Percentiles rank a stretch among this genome's conserved stretches.
These are phyloP conservation scores for Orbilia brochopaga DNA, from an alignment of 2,329 filamentous ascomycete genomes.

Conservation along the genomic window DNA sequence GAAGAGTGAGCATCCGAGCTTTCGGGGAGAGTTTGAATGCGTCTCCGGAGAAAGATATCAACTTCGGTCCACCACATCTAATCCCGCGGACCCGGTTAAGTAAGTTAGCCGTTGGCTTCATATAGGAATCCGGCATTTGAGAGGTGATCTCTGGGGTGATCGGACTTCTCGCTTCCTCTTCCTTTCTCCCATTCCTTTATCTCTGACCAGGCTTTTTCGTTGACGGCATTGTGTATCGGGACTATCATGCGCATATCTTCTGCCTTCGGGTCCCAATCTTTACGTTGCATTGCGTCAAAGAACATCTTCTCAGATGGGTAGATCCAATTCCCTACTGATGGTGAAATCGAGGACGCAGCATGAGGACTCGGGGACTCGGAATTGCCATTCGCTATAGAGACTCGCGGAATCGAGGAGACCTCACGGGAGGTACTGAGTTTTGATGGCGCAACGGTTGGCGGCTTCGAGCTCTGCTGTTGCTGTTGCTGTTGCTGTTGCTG, in stretches of 20 bases:
- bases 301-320: constrained; percentile 98
- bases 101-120: constrained; percentile 14
- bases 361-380: constrained; percentile 56
- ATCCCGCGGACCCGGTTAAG: neutral
- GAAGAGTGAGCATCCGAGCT: constrained; percentile 77
- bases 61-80: constrained; percentile 75
- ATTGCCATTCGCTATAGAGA: constrained; percentile 57
- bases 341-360: constrained; percentile 60
- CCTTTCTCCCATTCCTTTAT: constrained; percentile 85
- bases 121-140: neutral
- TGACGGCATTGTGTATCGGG: constrained; percentile 97
- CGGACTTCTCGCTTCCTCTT: constrained; percentile 65
- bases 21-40: constrained; percentile 75
- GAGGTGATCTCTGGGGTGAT: constrained; percentile 9
- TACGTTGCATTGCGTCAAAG: constrained; percentile 94
- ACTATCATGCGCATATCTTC: constrained; percentile 89
- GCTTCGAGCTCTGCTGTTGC: constrained; percentile 54
- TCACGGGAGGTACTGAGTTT: constrained; percentile 72
- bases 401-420: constrained; percentile 78
- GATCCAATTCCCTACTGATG: constrained; percentile 79
- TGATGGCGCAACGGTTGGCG: constrained; percentile 54
- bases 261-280: constrained; percentile 74
- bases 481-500: too few species aligned
- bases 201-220: constrained; percentile 92
- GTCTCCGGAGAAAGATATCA: constrained; percentile 82